Conservation (phyloP, 2,329 filamentous ascomycete genomes). For the Trichoderma koningii region DNA sequence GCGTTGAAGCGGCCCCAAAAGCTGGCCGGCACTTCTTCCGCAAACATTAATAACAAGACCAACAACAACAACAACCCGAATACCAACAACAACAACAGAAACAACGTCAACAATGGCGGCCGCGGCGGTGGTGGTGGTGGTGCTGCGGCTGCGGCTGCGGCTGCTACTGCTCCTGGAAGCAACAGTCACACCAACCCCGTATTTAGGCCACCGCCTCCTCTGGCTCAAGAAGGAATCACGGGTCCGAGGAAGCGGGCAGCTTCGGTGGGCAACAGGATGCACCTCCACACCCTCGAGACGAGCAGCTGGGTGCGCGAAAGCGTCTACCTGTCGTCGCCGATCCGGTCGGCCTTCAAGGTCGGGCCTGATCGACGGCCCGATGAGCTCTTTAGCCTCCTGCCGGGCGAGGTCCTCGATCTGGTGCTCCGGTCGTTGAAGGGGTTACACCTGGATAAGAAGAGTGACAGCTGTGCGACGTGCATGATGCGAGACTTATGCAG, state of each 20-base stretch:
- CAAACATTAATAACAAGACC: not conserved
- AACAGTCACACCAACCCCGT: slow-evolving; percentile 3
- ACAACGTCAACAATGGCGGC: no score
- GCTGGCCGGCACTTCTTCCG: slow-evolving; percentile 35
- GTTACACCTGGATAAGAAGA: slow-evolving; percentile 51
- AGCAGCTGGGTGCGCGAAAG: slow-evolving; percentile 24
- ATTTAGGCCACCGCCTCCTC: slow-evolving; percentile 33
- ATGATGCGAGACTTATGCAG: slow-evolving; percentile 64
- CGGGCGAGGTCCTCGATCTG: slow-evolving; percentile 59
- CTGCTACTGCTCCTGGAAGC: not conserved
- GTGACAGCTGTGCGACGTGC: slow-evolving; percentile 62
- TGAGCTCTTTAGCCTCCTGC: slow-evolving; percentile 57
- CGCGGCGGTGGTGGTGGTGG: not conserved
- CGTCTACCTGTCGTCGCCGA: slow-evolving; percentile 22
- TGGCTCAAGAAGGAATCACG: slow-evolving; percentile 35
- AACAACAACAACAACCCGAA: no score
- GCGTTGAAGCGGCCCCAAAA: slow-evolving; percentile 43
- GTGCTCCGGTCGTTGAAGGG: slow-evolving; percentile 57
- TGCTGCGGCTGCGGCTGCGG: not conserved
- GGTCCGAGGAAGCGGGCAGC: slow-evolving; percentile 35
- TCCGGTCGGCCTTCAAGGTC: slow-evolving; percentile 12
- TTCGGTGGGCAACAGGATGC: slow-evolving; percentile 44
- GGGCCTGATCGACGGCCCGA: slow-evolving; percentile 41
- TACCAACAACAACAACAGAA: no score
- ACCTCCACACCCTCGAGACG: slow-evolving; percentile 46